These are phyloP conservation scores for Neovahlkampfia damariscottae DNA, from an alignment of 78 protist genomes.

Conservation along the genomic window DNA sequence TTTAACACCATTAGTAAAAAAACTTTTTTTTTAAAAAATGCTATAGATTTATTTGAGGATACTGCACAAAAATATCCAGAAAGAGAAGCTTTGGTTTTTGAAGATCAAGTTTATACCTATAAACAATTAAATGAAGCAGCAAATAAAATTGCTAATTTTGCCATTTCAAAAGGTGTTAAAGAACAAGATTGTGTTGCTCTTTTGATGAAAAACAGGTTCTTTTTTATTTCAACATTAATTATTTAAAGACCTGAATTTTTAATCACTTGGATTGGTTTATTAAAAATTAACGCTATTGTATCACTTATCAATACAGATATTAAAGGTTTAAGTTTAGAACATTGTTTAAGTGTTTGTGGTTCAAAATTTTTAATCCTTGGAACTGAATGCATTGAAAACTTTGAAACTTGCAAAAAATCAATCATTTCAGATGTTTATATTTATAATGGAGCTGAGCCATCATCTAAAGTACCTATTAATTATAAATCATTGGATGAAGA, in stretches of 20 bases:
- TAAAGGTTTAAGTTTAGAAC: slow-evolving; percentile 1
- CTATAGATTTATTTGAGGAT: no score
- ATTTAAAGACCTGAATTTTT: no score
- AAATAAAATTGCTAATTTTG: slow-evolving; percentile 7
- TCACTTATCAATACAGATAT: slow-evolving; percentile 13
- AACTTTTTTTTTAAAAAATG: no score
- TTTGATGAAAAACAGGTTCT: neutral
- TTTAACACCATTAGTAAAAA: no score
- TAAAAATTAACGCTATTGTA: slow-evolving; percentile 14
- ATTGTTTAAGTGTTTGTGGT: neutral
- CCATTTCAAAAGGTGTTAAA: neutral
- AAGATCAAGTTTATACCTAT: no score
- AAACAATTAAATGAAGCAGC: neutral
- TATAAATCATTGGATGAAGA: neutral
- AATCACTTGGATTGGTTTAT: slow-evolving; percentile 23
- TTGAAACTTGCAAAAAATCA: neutral
- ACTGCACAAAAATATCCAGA: no score
- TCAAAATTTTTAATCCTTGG: neutral
- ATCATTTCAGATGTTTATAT: neutral
- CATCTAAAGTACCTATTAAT: neutral
- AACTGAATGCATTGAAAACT: neutral
- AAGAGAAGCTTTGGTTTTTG: no score
- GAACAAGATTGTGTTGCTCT: slow-evolving; percentile 4
- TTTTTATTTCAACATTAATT: no score
- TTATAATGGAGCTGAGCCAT: neutral